Evolutionary conservation across 2,329 filamentous ascomycete species (phyloP).

Genomic region (Fusarium tjaetaba): DNA sequence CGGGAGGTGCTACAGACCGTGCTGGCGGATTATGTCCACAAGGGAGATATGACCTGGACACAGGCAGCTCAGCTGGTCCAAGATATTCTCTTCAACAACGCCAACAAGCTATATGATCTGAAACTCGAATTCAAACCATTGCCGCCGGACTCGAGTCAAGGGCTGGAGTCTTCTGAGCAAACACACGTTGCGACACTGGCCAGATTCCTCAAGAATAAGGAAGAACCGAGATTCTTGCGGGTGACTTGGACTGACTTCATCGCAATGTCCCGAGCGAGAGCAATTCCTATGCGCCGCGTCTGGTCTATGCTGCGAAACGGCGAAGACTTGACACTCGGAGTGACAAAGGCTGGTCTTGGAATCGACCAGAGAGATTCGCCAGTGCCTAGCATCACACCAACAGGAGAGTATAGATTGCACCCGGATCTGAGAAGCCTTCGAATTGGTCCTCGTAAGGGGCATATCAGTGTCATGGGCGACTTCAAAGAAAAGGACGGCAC

Average conservation of each 20-base stretch:
- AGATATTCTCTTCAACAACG: constrained; percentile 79
- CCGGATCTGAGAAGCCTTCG: constrained; percentile 73
- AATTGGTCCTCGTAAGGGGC: constrained; percentile 65
- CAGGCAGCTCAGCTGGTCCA: constrained; percentile 73
- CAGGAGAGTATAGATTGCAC: constrained; percentile 72
- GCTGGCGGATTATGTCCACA: constrained; percentile 72
- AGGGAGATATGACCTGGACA: constrained; percentile 66
- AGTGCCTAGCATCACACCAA: constrained; percentile 63
- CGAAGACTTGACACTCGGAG: constrained; percentile 62
- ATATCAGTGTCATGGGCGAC: constrained; percentile 73
- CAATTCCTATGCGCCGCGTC: constrained; percentile 72
- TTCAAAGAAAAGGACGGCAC: constrained; percentile 68
- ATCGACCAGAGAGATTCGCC: constrained; percentile 74
- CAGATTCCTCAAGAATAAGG: constrained; percentile 58
- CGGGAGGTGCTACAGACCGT: constrained; percentile 75
- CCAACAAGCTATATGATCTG: constrained; percentile 78
- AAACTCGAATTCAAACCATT: constrained; percentile 54
- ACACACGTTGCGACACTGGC: constrained; percentile 21
- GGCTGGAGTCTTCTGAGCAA: constrained; percentile 3
- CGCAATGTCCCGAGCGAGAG: constrained; percentile 71
- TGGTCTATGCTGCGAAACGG: constrained; percentile 56
- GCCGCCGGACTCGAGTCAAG: neutral
- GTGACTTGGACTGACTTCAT: constrained; percentile 84
- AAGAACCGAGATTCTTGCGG: constrained; percentile 71
- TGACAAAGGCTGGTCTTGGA: constrained; percentile 72